These are phyloP conservation scores for Sphagnum tenellum DNA, from an alignment of 225 moss, liverwort and hornwort genomes.

Conservation along the genomic window DNA sequence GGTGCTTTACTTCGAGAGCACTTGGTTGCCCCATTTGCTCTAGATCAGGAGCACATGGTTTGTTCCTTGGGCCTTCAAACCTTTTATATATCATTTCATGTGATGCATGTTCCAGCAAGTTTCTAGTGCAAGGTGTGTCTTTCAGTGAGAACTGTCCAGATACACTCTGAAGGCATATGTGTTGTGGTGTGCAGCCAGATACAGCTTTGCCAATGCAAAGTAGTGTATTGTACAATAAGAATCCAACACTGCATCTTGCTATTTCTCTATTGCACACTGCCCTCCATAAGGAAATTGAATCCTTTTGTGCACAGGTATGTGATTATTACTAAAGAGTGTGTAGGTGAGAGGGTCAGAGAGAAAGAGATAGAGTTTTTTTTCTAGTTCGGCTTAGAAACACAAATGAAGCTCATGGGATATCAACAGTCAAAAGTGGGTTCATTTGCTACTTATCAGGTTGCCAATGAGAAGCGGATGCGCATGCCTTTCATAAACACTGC, in stretches of 20 bases:
- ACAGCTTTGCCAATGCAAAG: slow-evolving; percentile 75
- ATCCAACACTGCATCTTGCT: slow-evolving; percentile 53
- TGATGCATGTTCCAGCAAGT: too few species aligned
- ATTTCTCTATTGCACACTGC: slow-evolving; percentile 58
- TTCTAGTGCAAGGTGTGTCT: too few species aligned
- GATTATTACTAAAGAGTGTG: neutral
- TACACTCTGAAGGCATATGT: neutral
- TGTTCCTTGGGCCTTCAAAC: slow-evolving; percentile 1
- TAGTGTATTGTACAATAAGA: slow-evolving; percentile 54
- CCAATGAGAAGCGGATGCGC: slow-evolving; percentile 74
- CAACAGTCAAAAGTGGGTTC: neutral
- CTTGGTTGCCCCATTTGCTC: slow-evolving; percentile 49
- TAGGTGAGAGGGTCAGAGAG: too few species aligned
- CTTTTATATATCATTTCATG: too few species aligned
- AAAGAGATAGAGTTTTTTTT: neutral
- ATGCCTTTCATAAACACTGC: slow-evolving; percentile 83
- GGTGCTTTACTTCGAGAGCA: slow-evolving; percentile 65
- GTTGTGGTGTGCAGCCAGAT: slow-evolving; percentile 55
- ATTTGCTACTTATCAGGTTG: slow-evolving; percentile 34
- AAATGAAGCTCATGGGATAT: neutral
- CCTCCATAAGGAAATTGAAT: slow-evolving; percentile 74
- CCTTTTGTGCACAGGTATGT: slow-evolving; percentile 60
- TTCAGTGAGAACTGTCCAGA: too few species aligned
- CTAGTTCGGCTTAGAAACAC: neutral
- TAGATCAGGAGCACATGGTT: slow-evolving; percentile 75